Evolutionary conservation across 768 basidiomycete genomes (phyloP).

Genomic region (Pleurotus salmoneostramineus): DNA sequence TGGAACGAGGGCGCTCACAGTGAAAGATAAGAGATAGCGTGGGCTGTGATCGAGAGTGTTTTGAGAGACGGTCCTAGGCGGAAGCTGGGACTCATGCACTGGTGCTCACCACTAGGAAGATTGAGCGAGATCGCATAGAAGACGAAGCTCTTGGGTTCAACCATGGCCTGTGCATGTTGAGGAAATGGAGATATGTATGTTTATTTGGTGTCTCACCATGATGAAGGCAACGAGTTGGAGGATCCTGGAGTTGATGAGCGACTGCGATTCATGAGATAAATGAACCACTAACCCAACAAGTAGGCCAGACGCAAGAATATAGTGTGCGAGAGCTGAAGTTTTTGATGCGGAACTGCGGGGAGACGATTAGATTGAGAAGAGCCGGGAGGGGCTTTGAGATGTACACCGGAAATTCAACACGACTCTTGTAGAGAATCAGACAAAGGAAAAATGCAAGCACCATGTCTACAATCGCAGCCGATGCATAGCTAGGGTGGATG

Average conservation of each 20-base stretch:
- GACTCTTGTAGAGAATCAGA: not conserved
- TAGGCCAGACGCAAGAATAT: too few relatives aligned
- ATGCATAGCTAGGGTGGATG: not conserved
- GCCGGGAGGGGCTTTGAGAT: not conserved
- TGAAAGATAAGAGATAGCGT: not conserved
- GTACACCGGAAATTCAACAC: not conserved
- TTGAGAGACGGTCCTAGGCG: not conserved
- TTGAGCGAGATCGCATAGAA: too few relatives aligned
- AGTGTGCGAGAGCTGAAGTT: not conserved
- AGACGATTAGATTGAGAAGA: not conserved
- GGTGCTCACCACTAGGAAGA: too few relatives aligned
- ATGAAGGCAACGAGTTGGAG: too few relatives aligned
- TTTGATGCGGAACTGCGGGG: not conserved
- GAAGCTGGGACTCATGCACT: not conserved
- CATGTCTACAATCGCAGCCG: not conserved
- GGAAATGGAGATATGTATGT: too few relatives aligned
- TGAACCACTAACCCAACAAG: too few relatives aligned
- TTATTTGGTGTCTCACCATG: too few relatives aligned
- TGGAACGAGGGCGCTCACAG: not conserved
- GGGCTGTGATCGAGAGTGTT: not conserved
- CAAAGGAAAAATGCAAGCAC: not conserved
- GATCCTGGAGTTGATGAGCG: too few relatives aligned
- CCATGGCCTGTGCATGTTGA: too few relatives aligned
- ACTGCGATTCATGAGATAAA: too few relatives aligned
- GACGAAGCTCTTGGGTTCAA: too few relatives aligned